Base-by-base conservation (phyloP, 192 early-diverging fungal species). In the Geosiphon pyriformis region DNA sequence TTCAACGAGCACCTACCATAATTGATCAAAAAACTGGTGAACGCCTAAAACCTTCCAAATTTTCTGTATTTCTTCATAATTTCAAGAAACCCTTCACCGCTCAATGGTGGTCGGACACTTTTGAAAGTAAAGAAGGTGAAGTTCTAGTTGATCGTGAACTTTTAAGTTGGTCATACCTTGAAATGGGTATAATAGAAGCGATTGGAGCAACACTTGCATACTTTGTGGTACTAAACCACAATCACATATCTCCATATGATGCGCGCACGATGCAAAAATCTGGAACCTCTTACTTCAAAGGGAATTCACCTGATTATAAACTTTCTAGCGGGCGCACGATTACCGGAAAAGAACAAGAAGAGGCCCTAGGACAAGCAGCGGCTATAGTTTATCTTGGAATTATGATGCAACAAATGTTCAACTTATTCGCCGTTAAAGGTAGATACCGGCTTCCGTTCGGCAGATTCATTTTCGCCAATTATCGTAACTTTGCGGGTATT, bases 391-490 rank as follows among this genome's bases (percentile, higher is more conserved):
- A 93, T 72, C 75, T 91, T 10, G 79, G 80, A 27, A 79, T 98
- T 23, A 79, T 94, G 80, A 86, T 94, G 72, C 79, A 86, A 77
- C 95, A 98, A 72, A 85, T 91, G 63, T 95, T 94, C 83, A 98
- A 98, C 80, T 70, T 94, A 81, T 96, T 98, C 73, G 89, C 90
- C 20, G 90, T 88, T 80, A 98, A 96, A 82, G 86, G 88, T 47
- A 72, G 88, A 15, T 78, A 88, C 57, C 76, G 81, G 4, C 65
- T 93, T 62, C 93, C 92, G 20, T 87, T 94, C 69, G 90, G 91
- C 8, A 74, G 68, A 65, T 88, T 88, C 73, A 89, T 92, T 82
- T 90, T 94, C 76, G 74, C 82, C 32, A 98, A 98, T 83, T 67
- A 65, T 22, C 71, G 74, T 20, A 86, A 80, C 17, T 96, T 91